phyloP scores from a whole-genome alignment of 2,329 filamentous ascomycete genomes.

The Dothistroma pini region DNA sequence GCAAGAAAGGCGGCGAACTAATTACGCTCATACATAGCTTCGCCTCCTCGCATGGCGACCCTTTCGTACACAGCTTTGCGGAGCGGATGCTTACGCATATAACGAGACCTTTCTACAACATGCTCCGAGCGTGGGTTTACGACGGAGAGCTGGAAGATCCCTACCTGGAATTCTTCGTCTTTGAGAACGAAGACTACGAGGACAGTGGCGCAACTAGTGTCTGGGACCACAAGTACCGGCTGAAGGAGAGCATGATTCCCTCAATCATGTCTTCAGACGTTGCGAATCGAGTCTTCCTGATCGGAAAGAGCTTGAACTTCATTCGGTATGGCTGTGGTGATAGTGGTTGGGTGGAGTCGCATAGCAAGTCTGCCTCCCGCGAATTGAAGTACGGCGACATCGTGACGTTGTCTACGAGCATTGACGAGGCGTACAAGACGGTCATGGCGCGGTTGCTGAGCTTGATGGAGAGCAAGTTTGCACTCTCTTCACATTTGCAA shows the following conservation, averaged over 20 bases:
- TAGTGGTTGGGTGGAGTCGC: constrained; percentile 90
- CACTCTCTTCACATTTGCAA: constrained; percentile 84
- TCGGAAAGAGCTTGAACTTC: constrained; percentile 97
- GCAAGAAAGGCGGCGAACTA: constrained; percentile 81
- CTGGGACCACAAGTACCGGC: constrained; percentile 96
- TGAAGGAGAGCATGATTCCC: constrained; percentile 81
- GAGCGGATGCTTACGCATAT: constrained; percentile 83
- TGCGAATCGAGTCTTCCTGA: constrained; percentile 92
- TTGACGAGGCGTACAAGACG: constrained; percentile 95
- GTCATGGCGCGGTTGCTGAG: constrained; percentile 94
- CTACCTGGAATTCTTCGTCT: constrained; percentile 91
- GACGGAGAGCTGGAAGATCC: constrained; percentile 97
- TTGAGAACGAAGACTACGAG: constrained; percentile 64
- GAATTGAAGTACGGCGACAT: constrained; percentile 92
- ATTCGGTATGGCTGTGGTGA: constrained; percentile 94
- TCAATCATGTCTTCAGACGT: constrained; percentile 92
- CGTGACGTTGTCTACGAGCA: constrained; percentile 83
- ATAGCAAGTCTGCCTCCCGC: constrained; percentile 89
- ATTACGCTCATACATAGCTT: constrained; percentile 93
- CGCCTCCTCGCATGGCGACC: constrained; percentile 89
- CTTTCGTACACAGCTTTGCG: constrained; percentile 88
- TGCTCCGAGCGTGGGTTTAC: constrained; percentile 95
- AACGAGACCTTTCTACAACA: constrained; percentile 93
- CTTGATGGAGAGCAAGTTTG: constrained; percentile 93
- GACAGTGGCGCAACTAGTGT: constrained; percentile 73